Evolutionary conservation across 2,329 filamentous ascomycete species (phyloP).

Genomic region (Tolypocladium paradoxum): DNA sequence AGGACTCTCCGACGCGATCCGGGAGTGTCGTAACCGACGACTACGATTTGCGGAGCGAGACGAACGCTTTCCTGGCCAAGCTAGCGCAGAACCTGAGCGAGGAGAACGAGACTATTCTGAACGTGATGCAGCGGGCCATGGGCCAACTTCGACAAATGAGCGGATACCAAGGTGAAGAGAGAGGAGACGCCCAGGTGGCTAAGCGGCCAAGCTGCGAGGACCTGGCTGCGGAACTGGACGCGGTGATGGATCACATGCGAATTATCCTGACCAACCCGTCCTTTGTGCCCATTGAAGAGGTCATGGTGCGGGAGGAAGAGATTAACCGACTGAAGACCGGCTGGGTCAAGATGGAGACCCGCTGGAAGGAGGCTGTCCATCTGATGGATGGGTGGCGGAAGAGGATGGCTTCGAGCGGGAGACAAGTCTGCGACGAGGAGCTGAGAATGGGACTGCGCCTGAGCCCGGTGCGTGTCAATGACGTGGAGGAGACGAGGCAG

Average conservation of each 20-base stretch:
- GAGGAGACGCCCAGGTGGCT: conserved; percentile 18
- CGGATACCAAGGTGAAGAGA: conserved; percentile 35
- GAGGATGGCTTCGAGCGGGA: conserved; percentile 61
- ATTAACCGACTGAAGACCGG: conserved; percentile 73
- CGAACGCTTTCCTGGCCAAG: conserved; percentile 80
- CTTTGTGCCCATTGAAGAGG: conserved; percentile 91
- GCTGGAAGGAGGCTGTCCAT: conserved; percentile 80
- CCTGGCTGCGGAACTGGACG: conserved; percentile 63
- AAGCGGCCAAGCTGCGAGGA: conserved; percentile 44
- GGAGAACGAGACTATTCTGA: conserved; percentile 78
- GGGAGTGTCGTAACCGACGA: conserved; percentile 24
- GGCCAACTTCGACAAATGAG: conserved; percentile 60
- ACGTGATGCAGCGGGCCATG: conserved; percentile 60
- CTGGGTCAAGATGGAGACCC: conserved; percentile 86
- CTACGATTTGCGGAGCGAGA: conserved; percentile 73
- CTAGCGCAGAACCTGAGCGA: conserved; percentile 75
- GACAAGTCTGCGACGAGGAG: conserved; percentile 58
- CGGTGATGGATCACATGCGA: conserved; percentile 69
- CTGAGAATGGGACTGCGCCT: conserved; percentile 57
- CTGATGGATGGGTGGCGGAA: conserved; percentile 91
- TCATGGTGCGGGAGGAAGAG: conserved; percentile 84
- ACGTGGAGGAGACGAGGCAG: conserved; percentile 35
- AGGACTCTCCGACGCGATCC: conserved; percentile 21
- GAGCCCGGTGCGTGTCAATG: conserved; percentile 45
- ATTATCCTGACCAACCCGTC: conserved; percentile 87